Base-by-base conservation (phyloP, 176 grass and related monocot genomes). In the Melocanna baccifera region DNA sequence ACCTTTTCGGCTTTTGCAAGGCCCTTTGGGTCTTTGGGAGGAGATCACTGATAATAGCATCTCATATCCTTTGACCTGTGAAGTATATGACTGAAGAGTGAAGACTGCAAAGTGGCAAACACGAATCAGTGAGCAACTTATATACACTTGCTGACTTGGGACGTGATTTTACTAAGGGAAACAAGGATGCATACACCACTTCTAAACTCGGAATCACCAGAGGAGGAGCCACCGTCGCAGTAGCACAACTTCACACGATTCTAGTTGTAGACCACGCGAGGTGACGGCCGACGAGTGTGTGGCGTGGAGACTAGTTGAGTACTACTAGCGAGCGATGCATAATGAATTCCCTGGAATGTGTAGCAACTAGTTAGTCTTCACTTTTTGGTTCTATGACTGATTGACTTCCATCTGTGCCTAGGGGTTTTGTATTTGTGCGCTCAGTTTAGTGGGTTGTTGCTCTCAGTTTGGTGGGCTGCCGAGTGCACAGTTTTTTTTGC, bases 171-270 rank as follows among this genome's bases (percentile, higher is more conserved):
- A 64, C 19, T 28, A 14, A 50, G n/a, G 18, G 42, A 42, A 61
- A 25, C 12, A 81, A 6, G 68, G 55, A 58, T 42, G 20, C 88
- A 20, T 91, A 97, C 94, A 1, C 45, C 75, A 45, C 78, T 64
- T 25, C 0, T 61, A 50, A 85, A 91, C 23, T 73, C 45, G 7
- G 92, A 92, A 69, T 92, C 86, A 20, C 94, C 94, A 1, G 55
- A 65, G 85, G 91, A 97, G 11, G 92, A 97, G 23, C 84, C 92
- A 36, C 94, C 92, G 7, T 97, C 94, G 11, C 94, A 94, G 71
- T 97, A 97, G 12, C 94, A 88, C 67, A 97, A 57, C 77, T 97
- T 94, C 46, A 91, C 92, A 29, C 90, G 94, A 59, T 97, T 97
- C 94, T 88, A 97, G 12, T 62, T 87, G 71, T 97, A 91, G 81